Evolutionary conservation across 306 rosid genomes (phyloP).

Genomic region (Morella rubra): DNA sequence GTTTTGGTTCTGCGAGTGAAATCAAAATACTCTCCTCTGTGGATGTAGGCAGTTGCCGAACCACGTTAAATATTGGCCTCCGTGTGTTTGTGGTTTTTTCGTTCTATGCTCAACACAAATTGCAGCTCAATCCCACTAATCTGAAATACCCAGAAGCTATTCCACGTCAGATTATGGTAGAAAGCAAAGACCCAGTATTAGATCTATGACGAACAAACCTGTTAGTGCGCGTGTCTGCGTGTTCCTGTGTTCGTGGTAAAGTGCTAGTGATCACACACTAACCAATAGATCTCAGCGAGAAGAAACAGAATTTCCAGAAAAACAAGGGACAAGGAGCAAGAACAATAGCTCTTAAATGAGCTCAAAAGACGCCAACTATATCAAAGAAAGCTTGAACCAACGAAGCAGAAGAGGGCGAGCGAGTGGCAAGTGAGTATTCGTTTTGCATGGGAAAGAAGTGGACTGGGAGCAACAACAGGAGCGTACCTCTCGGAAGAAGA

Average conservation of each 20-base stretch:
- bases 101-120: too few species aligned
- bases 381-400: not conserved
- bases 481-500: conserved; percentile 34
- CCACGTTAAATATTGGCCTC: too few species aligned
- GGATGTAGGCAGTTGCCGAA: too few species aligned
- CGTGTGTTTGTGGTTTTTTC: too few species aligned
- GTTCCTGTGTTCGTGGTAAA: not conserved
- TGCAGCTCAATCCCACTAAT: not conserved
- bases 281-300: conserved; percentile 34
- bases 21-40: too few species aligned
- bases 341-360: not conserved
- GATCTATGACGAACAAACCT: conserved; percentile 27
- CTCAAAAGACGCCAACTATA: not conserved
- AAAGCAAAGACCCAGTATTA: conserved; percentile 6
- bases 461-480: conserved; percentile 1
- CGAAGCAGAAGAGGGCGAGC: not conserved
- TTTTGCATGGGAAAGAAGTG: not conserved
- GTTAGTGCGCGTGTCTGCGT: not conserved
- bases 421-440: too few species aligned
- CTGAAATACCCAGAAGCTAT: not conserved
- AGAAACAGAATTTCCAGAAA: not conserved
- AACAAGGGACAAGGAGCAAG: not conserved
- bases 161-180: conserved; percentile 27
- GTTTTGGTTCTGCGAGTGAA: too few species aligned
- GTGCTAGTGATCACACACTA: conserved; percentile 14